phyloP scores from a whole-genome alignment of 2,329 filamentous ascomycete genomes.

The Venturia asperata region DNA sequence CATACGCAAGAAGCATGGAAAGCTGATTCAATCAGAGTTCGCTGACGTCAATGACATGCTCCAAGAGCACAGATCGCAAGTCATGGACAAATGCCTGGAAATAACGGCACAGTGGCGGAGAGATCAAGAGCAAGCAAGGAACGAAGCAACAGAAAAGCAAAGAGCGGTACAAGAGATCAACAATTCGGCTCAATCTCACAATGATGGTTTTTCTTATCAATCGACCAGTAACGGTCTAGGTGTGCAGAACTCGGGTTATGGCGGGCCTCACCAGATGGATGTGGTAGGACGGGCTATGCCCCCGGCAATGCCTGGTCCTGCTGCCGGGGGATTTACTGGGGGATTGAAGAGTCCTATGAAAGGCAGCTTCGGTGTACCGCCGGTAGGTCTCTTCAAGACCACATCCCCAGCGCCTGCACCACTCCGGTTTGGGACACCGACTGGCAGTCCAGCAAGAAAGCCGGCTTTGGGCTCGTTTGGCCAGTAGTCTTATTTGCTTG shows the following conservation, averaged over 20 bases:
- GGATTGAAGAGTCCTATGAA: slow-evolving; percentile 9
- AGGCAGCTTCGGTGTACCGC: neutral
- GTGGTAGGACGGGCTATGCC: neutral
- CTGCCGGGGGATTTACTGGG: neutral
- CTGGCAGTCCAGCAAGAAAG: neutral
- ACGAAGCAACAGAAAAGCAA: slow-evolving; percentile 4
- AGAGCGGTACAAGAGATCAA: slow-evolving; percentile 6
- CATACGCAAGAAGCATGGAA: slow-evolving; percentile 51
- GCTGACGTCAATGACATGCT: slow-evolving; percentile 51
- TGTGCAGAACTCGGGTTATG: neutral
- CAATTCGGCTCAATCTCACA: neutral
- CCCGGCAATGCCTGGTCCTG: neutral
- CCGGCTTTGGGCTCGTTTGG: neutral
- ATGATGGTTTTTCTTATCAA: neutral
- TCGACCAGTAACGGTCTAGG: slow-evolving; percentile 2
- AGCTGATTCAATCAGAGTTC: slow-evolving; percentile 41
- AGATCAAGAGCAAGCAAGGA: slow-evolving; percentile 5
- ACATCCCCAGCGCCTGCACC: neutral
- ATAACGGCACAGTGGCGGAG: slow-evolving; percentile 25
- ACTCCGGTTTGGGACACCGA: neutral
- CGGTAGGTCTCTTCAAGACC: neutral
- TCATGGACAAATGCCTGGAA: slow-evolving; percentile 40
- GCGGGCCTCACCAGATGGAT: neutral
- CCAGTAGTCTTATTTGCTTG: neutral
- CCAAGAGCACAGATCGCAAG: slow-evolving; percentile 43